Percentiles rank a stretch among this genome's conserved stretches.
phyloP scores from a whole-genome alignment of 305 asterid species.

The Nicotiana rustica region DNA sequence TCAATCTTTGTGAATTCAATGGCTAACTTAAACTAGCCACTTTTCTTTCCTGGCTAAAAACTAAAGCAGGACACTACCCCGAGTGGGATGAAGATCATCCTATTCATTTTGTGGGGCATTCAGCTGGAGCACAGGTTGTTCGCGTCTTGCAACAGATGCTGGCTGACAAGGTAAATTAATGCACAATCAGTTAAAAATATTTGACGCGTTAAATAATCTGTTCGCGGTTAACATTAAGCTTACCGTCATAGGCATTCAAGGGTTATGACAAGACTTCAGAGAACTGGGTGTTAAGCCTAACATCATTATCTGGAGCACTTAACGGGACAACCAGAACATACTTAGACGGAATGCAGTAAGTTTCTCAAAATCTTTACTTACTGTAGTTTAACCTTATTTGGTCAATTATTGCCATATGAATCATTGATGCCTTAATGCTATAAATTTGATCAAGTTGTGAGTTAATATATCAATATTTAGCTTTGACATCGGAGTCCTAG shows the following conservation, averaged over 20 bases:
- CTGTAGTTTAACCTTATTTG: neutral
- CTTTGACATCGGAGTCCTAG: neutral
- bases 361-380: neutral
- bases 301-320: constrained; percentile 92
- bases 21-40: neutral
- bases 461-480: neutral
- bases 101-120: constrained; percentile 92
- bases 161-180: constrained; percentile 67
- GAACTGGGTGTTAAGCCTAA: constrained; percentile 84
- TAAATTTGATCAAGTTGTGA: neutral
- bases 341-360: constrained; percentile 90
- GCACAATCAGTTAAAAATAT: neutral
- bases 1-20: neutral
- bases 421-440: neutral
- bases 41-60: neutral
- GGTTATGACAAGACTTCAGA: constrained; percentile 79
- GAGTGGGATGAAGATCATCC: constrained; percentile 97
- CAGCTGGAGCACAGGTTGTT: constrained; percentile 91
- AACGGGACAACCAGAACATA: constrained; percentile 92
- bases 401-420: constrained; percentile 10
- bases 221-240: constrained; percentile 27
- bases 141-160: constrained; percentile 96
- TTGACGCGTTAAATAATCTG: neutral
- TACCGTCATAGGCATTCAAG: constrained; percentile 61
- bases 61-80: constrained; percentile 72